These are phyloP conservation scores for Eucalyptus decipiens DNA, from an alignment of 345 rosid species.

Conservation along the genomic window DNA sequence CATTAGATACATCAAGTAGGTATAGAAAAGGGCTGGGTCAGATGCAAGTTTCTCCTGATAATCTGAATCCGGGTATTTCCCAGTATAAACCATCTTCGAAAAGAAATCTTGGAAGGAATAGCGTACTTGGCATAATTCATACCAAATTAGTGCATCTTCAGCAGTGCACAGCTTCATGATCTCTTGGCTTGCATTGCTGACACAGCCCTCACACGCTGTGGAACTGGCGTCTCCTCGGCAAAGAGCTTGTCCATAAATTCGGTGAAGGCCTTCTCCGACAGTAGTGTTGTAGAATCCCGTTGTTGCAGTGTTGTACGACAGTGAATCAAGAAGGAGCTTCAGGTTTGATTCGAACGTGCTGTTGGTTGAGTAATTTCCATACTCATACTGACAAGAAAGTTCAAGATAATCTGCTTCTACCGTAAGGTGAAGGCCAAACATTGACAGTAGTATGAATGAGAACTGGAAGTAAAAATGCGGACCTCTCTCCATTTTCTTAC, in stretches of 20 bases:
- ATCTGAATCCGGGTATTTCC: conserved; percentile 6
- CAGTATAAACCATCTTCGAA: neutral
- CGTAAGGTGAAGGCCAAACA: neutral
- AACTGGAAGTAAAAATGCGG: neutral
- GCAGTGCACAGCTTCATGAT: neutral
- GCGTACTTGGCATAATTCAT: conserved; percentile 20
- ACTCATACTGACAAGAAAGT: neutral
- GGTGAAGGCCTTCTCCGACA: neutral
- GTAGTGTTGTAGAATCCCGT: conserved; percentile 4
- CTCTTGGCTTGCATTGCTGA: conserved; percentile 2
- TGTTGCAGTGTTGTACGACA: neutral
- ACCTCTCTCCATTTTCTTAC: neutral
- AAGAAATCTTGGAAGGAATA: conserved; percentile 7
- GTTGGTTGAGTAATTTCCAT: neutral
- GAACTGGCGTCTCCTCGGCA: conserved; percentile 15
- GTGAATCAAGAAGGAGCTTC: neutral
- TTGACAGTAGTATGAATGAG: neutral
- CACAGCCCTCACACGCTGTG: conserved; percentile 5
- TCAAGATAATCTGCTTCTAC: neutral
- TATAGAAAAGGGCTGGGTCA: neutral
- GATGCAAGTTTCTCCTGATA: neutral
- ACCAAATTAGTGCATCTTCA: conserved; percentile 12
- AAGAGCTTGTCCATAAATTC: conserved; percentile 13
- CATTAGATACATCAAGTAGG: conserved; percentile 1
- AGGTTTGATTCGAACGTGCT: conserved; percentile 2